These are phyloP conservation scores for Scheffersomyces segobiensis DNA, from an alignment of 1,139 yeast genomes.

Conservation along the genomic window DNA sequence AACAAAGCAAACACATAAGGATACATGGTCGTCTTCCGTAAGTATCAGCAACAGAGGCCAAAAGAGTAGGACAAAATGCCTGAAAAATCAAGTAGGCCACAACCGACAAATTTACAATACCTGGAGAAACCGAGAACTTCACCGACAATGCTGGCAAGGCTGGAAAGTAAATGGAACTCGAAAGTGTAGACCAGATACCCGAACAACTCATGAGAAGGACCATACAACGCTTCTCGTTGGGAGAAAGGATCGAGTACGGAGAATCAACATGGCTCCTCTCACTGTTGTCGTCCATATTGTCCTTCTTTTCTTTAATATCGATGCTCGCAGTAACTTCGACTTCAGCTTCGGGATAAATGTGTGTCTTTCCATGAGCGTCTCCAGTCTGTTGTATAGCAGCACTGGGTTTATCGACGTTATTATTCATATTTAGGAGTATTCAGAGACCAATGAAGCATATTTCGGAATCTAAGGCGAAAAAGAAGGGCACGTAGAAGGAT, in stretches of 20 bases:
- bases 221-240: constrained; percentile 19
- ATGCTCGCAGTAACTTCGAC: not conserved
- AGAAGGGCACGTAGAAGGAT: no score
- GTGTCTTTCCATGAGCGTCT: not conserved
- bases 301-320: not conserved
- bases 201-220: constrained; percentile 20
- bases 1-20: constrained; percentile 12
- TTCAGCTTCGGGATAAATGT: not conserved
- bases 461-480: not conserved
- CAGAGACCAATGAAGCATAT: not conserved
- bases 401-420: not conserved
- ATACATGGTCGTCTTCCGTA: constrained; percentile 64
- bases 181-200: constrained; percentile 63
- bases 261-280: not conserved
- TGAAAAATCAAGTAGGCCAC: constrained; percentile 73
- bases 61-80: constrained; percentile 41
- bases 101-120: constrained; percentile 62
- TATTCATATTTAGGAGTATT: not conserved
- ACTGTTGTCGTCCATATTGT: not conserved
- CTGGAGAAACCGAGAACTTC: constrained; percentile 54
- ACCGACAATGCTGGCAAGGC: constrained; percentile 57
- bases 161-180: constrained; percentile 74
- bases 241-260: constrained; percentile 15
- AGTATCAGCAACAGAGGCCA: constrained; percentile 57
- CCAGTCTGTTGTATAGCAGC: not conserved